Evolutionary conservation across 805 yeast genomes (phyloP), one percentile per base, ranked within the genome.

Genomic region (Zygotorulaspora florentina): DNA sequence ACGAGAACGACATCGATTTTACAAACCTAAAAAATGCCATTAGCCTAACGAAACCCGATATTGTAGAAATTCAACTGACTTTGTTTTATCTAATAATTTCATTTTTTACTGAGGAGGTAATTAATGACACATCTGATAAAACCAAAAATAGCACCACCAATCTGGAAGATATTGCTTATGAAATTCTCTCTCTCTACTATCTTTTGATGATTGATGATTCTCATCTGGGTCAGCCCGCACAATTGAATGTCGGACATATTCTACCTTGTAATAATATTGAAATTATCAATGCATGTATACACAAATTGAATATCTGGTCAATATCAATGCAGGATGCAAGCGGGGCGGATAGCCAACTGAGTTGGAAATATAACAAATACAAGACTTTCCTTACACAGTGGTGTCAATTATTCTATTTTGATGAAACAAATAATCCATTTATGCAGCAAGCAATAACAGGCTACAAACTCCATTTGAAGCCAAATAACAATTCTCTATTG

Each of bases 111-210:
- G 45, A 49, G 17, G 33, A 42, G 10, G 47, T 38, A 15, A 37
- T 36, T 20, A 37, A 35, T 11, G 28, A 40, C 16, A 34, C 18
- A 6, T 18, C 35, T 12, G 34, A 18, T 35, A 5, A 30, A 10
- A n/a, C 23, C 17, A 20, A 25, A 18, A 5, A 11, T 18, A 3
- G 23, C 15, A 18, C 27, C 18, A 35, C 51, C 18, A 42, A 43
- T 26, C 23, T 47, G 25, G 60, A 54, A 38, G 63, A 60, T 29
- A 34, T 54, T 5, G 53, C 64, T 3, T 58, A 52, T 28, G 65
- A 63, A 39, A 60, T 64, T 6, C 45, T 64, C 26, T 57, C 62
- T 8, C 50, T 61, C 6, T 64, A 63, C 48, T 62, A 55, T 46
- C 46, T 62, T n/a, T 34, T 59, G 13, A 35, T 61, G 16, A 45